These are phyloP conservation scores for Ceratobasidium sp. DNA, from an alignment of 1,284 basidiomycete species.

Conservation along the genomic window DNA sequence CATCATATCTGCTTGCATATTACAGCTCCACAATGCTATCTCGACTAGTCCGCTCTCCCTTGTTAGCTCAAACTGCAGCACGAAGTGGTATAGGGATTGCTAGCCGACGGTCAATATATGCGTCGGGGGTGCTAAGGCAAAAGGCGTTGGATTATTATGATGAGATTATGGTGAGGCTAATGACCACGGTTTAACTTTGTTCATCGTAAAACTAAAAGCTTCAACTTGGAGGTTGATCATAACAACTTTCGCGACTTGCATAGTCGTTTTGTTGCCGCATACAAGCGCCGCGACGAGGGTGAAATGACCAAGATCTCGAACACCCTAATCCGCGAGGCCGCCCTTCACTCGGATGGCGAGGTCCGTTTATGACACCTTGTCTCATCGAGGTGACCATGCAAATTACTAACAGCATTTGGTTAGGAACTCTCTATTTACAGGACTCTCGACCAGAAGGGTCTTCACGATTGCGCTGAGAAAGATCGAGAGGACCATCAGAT, in stretches of 20 bases:
- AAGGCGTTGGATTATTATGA: slow-evolving; percentile 11
- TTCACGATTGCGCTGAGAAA: not conserved
- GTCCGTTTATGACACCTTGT: not conserved
- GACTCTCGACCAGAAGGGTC: not conserved
- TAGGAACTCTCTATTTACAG: slow-evolving; percentile 13
- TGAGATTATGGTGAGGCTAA: not conserved
- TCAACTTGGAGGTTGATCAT: slow-evolving; percentile 1
- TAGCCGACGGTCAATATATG: too few species aligned
- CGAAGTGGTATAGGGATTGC: too few species aligned
- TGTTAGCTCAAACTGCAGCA: too few species aligned
- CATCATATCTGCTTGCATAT: too few species aligned
- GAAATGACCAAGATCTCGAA: slow-evolving; percentile 5
- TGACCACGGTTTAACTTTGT: not conserved
- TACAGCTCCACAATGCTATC: too few species aligned
- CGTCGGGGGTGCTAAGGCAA: too few species aligned
- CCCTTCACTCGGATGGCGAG: slow-evolving; percentile 2
- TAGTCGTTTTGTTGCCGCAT: not conserved
- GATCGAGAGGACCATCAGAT: not conserved
- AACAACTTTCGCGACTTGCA: slow-evolving; percentile 13
- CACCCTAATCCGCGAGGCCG: not conserved
- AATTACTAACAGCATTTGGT: not conserved
- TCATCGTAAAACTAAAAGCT: not conserved
- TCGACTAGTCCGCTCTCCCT: too few species aligned
- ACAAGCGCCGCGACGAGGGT: not conserved
- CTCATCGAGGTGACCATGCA: not conserved